These are phyloP conservation scores for Lentinula novae-zelandiae DNA, from an alignment of 1,284 basidiomycete species.

Conservation along the genomic window DNA sequence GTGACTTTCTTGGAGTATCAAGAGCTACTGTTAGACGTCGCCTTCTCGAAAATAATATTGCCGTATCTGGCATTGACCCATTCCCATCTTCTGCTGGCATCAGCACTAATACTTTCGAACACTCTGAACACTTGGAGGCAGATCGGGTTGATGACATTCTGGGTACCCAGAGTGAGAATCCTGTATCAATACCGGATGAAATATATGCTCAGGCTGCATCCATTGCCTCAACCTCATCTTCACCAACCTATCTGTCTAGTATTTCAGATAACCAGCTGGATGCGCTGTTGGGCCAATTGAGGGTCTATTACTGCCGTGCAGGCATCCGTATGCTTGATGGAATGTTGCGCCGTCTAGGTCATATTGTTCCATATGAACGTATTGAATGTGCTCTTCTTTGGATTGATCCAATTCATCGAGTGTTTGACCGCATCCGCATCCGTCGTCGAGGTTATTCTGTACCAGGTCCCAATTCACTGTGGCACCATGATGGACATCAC, in stretches of 20 bases:
- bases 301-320: conserved; percentile 11
- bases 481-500: conserved; percentile 17
- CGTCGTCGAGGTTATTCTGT: conserved; percentile 11
- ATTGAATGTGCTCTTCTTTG: conserved; percentile 10
- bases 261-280: conserved; percentile 17
- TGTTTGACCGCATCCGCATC: conserved; percentile 14
- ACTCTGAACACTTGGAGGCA: no score
- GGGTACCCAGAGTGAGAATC: background rate
- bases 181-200: background rate
- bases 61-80: conserved; percentile 12
- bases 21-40: conserved; percentile 17
- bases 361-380: conserved; percentile 11
- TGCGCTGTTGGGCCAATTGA: conserved; percentile 4
- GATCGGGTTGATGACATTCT: conserved; percentile 2
- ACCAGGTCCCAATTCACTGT: conserved; percentile 16
- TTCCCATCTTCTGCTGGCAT: background rate
- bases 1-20: conserved; percentile 20
- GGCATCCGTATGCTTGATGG: conserved; percentile 10
- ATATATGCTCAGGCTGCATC: background rate
- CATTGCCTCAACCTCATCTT: background rate
- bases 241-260: conserved; percentile 9
- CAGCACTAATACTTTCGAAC: background rate
- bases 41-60: conserved; percentile 23
- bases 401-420: conserved; percentile 15
- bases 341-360: conserved; percentile 10